phyloP scores from a whole-genome alignment of 1,284 basidiomycete genomes.

The Microbotryomycetes sp. region DNA sequence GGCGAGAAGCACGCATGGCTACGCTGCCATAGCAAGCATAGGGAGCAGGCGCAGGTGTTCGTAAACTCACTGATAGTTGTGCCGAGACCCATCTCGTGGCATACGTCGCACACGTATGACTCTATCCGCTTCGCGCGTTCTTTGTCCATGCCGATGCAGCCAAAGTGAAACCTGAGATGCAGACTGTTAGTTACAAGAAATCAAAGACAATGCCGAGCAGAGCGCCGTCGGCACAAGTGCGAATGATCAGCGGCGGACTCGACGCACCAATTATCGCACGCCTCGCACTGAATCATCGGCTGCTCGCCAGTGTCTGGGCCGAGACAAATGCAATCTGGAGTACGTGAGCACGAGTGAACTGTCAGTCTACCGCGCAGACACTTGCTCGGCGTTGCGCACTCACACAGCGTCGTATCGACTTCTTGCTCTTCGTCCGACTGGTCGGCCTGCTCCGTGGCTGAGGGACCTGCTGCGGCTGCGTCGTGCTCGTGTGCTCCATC shows the following conservation, averaged over 20 bases:
- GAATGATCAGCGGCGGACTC: too few species aligned
- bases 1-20: too few species aligned
- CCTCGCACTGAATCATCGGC: constrained; percentile 68
- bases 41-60: background rate
- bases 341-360: background rate
- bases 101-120: constrained; percentile 37
- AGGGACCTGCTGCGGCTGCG: background rate
- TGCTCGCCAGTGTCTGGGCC: constrained; percentile 57
- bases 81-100: constrained; percentile 36
- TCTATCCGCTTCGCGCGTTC: constrained; percentile 32
- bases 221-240: background rate
- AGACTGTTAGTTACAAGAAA: background rate
- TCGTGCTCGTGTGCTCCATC: background rate
- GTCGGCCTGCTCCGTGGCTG: background rate
- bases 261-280: constrained; percentile 64
- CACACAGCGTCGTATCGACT: constrained; percentile 29
- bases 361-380: too few species aligned
- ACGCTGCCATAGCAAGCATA: too few species aligned
- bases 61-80: constrained; percentile 33
- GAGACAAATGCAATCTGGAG: constrained; percentile 32
- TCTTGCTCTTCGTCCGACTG: too few species aligned
- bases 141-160: constrained; percentile 34
- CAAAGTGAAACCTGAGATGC: constrained; percentile 37
- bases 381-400: background rate
- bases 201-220: background rate